Conservation (phyloP, 257 asterid species). For the Fraxinus quadrangulata region DNA sequence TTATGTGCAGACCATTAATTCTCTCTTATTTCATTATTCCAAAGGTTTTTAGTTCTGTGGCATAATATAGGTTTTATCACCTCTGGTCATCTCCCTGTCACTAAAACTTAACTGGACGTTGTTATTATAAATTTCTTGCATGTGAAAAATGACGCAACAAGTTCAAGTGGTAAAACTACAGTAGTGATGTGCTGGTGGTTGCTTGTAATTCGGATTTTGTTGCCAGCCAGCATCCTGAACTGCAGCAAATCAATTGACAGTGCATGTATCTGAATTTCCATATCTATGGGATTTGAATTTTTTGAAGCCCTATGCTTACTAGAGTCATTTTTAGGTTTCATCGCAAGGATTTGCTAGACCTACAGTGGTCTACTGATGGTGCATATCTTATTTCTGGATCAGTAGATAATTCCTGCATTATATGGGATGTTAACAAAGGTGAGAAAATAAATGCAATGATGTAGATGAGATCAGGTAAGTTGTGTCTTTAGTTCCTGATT, state of each 20-base stretch:
- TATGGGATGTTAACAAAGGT: conserved; percentile 95
- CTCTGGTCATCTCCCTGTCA: neutral
- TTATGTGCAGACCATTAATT: neutral
- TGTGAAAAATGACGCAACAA: neutral
- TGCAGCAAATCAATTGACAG: neutral
- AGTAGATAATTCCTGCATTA: conserved; percentile 94
- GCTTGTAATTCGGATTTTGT: neutral
- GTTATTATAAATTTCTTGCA: neutral
- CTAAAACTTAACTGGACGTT: neutral
- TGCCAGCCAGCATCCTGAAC: neutral
- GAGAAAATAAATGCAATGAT: conserved; percentile 13
- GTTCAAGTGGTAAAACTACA: neutral
- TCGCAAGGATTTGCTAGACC: conserved; percentile 91
- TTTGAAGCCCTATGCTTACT: conserved; percentile 11
- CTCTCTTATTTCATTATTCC: neutral
- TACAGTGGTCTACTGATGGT: conserved; percentile 90
- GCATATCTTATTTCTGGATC: conserved; percentile 87
- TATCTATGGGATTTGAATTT: neutral
- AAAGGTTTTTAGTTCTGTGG: neutral
- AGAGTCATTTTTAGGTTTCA: conserved; percentile 65
- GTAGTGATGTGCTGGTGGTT: neutral
- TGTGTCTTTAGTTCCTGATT: conserved; percentile 11
- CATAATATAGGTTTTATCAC: neutral
- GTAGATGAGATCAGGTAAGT: neutral
- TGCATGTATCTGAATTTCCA: conserved; percentile 4